Evolutionary conservation across 2,329 filamentous ascomycete genomes (phyloP).

Genomic region (Delphinella strobiligena): DNA sequence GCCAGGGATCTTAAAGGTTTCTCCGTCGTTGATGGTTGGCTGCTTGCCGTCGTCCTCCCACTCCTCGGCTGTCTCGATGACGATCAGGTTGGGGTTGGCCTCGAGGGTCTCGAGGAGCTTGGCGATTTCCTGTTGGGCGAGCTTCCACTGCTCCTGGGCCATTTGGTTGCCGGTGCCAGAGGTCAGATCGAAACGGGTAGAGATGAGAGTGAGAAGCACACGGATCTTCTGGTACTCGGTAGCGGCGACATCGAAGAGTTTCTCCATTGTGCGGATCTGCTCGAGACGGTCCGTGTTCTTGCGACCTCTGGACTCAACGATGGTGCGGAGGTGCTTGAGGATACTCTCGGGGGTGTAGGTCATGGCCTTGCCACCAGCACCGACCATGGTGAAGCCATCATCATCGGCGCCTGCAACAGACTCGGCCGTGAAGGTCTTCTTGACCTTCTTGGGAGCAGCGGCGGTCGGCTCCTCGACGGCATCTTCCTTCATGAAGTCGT

Average conservation of each 20-base stretch:
- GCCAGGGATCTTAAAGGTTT: conserved; percentile 84
- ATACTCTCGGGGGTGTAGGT: conserved; percentile 96
- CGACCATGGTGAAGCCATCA: conserved; percentile 80
- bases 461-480: conserved; percentile 56
- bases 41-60: conserved; percentile 98
- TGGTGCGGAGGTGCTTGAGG: conserved; percentile 86
- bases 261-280: conserved; percentile 97
- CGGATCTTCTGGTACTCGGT: conserved; percentile 92
- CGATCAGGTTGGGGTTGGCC: conserved; percentile 65
- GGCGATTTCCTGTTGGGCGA: conserved; percentile 75
- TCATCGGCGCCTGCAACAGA: conserved; percentile 50
- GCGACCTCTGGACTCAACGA: conserved; percentile 92
- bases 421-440: conserved; percentile 40
- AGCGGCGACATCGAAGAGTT: conserved; percentile 74
- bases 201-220: conserved; percentile 81
- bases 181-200: conserved; percentile 86
- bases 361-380: conserved; percentile 76
- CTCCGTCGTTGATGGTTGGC: conserved; percentile 57
- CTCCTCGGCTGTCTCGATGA: conserved; percentile 86
- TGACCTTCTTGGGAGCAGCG: conserved; percentile 37
- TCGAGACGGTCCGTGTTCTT: conserved; percentile 95
- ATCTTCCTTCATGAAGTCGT: conserved; percentile 75
- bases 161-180: conserved; percentile 70
- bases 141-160: conserved; percentile 94
- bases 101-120: conserved; percentile 70